A percentile compares a stretch with the other conserved stretches of the same genome.
Evolutionary conservation across 1,139 yeast genomes (phyloP).

Genomic region (Yamadazyma atlantica): DNA sequence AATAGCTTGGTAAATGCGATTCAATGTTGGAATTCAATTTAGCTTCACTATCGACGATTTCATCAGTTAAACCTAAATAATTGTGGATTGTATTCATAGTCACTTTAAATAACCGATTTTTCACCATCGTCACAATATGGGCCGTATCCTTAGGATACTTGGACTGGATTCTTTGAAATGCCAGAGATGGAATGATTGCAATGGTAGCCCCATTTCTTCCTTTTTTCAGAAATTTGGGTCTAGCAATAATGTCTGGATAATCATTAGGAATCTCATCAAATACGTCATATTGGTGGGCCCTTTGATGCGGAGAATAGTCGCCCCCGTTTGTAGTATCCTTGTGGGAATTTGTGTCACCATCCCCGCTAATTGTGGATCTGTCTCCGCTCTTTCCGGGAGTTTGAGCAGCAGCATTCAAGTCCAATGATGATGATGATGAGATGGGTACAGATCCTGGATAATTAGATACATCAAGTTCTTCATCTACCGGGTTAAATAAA

Average conservation of each 20-base stretch:
- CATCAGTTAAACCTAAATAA: conserved; percentile 81
- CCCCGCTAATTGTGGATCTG: too few species aligned
- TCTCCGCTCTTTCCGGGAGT: background rate
- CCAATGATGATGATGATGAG: conserved; percentile 16
- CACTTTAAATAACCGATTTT: conserved; percentile 83
- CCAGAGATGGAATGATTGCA: conserved; percentile 85
- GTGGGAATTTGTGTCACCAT: background rate
- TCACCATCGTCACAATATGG: conserved; percentile 89
- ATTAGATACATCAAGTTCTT: background rate
- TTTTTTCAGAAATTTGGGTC: conserved; percentile 43
- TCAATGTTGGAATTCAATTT: conserved; percentile 54
- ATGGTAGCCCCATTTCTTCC: conserved; percentile 61
- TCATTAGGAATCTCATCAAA: background rate
- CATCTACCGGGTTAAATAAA: conserved; percentile 35
- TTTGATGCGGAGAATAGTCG: background rate
- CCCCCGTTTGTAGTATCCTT: too few species aligned
- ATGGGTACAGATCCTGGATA: conserved; percentile 4
- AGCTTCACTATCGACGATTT: conserved; percentile 75
- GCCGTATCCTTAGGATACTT: conserved; percentile 90
- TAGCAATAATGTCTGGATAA: conserved; percentile 54
- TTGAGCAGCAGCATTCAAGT: conserved; percentile 6
- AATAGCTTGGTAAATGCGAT: conserved; percentile 55
- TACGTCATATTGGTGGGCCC: background rate
- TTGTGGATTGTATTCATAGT: conserved; percentile 88
- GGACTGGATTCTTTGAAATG: conserved; percentile 69